Evolutionary conservation across 805 yeast species (phyloP).

Genomic region (Pichia rugopelliculosa): DNA sequence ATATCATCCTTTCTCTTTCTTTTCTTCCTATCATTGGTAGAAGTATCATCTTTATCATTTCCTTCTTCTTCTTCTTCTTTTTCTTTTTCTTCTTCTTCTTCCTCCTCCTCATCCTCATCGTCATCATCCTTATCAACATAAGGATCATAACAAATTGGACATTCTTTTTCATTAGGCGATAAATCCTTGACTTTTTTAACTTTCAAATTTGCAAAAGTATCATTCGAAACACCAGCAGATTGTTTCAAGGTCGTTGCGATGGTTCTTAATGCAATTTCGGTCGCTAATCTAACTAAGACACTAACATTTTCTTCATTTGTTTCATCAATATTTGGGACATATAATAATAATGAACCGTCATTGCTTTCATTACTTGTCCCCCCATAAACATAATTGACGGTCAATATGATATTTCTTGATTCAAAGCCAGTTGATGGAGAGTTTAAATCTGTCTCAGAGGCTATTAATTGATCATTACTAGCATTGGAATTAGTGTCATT

Average conservation of each 20-base stretch:
- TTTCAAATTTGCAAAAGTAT: conserved; percentile 46
- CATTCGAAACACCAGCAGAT: conserved; percentile 45
- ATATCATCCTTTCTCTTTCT: conserved; percentile 8
- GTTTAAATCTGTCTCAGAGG: not conserved
- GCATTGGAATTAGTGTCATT: not conserved
- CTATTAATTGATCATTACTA: not conserved
- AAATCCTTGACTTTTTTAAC: conserved; percentile 28
- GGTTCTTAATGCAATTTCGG: conserved; percentile 61
- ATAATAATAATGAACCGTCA: conserved; percentile 53
- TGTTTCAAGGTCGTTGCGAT: conserved; percentile 43
- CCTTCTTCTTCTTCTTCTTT: conserved; percentile 3
- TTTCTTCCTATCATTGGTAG: too few relatives aligned
- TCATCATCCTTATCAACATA: conserved; percentile 26
- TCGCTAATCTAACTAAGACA: conserved; percentile 56
- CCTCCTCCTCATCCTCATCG: conserved; percentile 4
- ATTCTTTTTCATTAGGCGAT: conserved; percentile 28
- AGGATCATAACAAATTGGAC: conserved; percentile 62
- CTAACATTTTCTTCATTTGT: conserved; percentile 55
- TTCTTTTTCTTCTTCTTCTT: conserved; percentile 5
- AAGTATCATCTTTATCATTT: not conserved
- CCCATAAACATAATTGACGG: conserved; percentile 33
- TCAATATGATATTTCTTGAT: conserved; percentile 32
- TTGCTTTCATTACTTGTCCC: conserved; percentile 13
- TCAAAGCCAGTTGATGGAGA: conserved; percentile 9
- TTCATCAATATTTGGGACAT: conserved; percentile 58